phyloP scores from a whole-genome alignment of 1,284 basidiomycete genomes.

The Malassezia japonica region DNA sequence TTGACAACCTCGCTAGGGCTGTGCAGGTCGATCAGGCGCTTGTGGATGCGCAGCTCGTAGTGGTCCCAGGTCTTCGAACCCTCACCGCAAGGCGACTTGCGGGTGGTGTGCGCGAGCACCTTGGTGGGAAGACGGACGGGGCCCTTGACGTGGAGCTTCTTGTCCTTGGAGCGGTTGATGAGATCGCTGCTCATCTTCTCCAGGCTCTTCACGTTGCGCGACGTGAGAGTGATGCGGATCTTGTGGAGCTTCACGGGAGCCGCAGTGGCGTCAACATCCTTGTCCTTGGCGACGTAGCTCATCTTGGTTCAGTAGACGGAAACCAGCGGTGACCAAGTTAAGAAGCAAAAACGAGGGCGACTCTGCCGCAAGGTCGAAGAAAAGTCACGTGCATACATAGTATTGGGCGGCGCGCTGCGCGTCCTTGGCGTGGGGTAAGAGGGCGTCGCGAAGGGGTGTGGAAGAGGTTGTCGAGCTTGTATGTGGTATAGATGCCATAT shows the following conservation, averaged over 20 bases:
- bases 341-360: not conserved
- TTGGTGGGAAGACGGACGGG: constrained; percentile 98
- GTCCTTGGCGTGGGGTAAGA: no score
- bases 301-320: constrained; percentile 59
- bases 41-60: constrained; percentile 99
- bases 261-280: constrained; percentile 63
- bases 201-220: constrained; percentile 93
- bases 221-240: constrained; percentile 98
- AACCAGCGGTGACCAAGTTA: constrained; percentile 52
- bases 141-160: constrained; percentile 97
- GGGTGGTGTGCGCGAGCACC: constrained; percentile 94
- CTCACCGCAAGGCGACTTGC: constrained; percentile 71
- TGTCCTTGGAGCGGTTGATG: constrained; percentile 98
- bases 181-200: constrained; percentile 91
- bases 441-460: no score
- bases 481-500: no score
- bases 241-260: constrained; percentile 91
- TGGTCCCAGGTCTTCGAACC: constrained; percentile 99
- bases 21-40: constrained; percentile 97
- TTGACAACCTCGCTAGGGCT: constrained; percentile 98
- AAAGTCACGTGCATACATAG: constrained; percentile 13
- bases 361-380: not conserved
- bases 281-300: constrained; percentile 99
- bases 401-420: no score
- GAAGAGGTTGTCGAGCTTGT: no score